These are phyloP conservation scores for Ceriops decandra DNA, from an alignment of 345 rosid genomes.

Conservation along the genomic window DNA sequence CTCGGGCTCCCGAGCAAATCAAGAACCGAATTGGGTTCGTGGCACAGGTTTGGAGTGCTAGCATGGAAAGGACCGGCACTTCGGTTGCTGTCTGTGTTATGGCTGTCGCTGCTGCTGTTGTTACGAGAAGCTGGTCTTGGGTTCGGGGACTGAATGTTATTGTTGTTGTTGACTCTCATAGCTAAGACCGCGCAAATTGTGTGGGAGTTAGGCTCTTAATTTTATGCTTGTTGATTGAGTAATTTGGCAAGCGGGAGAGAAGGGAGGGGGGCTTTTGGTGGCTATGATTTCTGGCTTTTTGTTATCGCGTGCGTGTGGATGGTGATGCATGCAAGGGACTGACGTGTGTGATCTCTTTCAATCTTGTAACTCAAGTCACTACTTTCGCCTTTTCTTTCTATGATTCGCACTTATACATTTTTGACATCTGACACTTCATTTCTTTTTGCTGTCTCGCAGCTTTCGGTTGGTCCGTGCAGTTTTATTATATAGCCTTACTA, in stretches of 20 bases:
- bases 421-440: not conserved
- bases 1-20: slow-evolving; percentile 57
- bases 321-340: not conserved
- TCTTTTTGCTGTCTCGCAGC: not conserved
- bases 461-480: not conserved
- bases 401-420: slow-evolving; percentile 25
- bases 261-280: slow-evolving; percentile 49
- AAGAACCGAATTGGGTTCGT: slow-evolving; percentile 86
- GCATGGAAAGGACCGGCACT: slow-evolving; percentile 10
- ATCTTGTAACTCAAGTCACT: slow-evolving; percentile 36
- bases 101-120: slow-evolving; percentile 6
- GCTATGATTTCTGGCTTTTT: slow-evolving; percentile 46
- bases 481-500: not conserved
- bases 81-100: slow-evolving; percentile 2
- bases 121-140: slow-evolving; percentile 26
- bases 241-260: slow-evolving; percentile 11
- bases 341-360: slow-evolving; percentile 21
- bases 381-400: slow-evolving; percentile 28
- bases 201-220: not conserved
- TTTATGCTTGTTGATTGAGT: not conserved
- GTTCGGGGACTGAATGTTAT: slow-evolving; percentile 5
- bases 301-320: slow-evolving; percentile 16
- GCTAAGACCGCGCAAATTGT: slow-evolving; percentile 10
- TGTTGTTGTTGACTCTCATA: slow-evolving; percentile 62
- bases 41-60: slow-evolving; percentile 19